Evolutionary conservation across 306 rosid genomes (phyloP).

Genomic region (Quercus wislizeni): DNA sequence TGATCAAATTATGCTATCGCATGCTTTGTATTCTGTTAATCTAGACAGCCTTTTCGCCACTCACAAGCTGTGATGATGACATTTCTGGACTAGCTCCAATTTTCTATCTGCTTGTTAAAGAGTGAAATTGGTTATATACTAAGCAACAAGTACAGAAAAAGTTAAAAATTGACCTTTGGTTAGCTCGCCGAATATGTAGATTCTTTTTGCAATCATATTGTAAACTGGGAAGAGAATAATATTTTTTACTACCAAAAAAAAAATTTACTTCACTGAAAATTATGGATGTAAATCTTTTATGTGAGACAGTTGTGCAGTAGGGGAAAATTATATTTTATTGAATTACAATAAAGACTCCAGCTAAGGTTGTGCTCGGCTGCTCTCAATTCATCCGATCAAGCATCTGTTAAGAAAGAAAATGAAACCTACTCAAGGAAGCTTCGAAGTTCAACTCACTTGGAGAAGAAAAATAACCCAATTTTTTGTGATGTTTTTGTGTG

Average conservation of each 20-base stretch:
- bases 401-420: too few species aligned
- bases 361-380: too few species aligned
- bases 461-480: too few species aligned
- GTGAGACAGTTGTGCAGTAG: too few species aligned
- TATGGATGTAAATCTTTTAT: neutral
- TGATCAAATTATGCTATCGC: neutral
- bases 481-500: too few species aligned
- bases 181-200: neutral
- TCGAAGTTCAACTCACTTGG: too few species aligned
- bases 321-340: too few species aligned
- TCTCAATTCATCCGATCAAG: too few species aligned
- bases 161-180: neutral
- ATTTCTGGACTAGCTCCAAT: constrained; percentile 7
- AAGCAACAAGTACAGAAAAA: neutral
- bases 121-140: neutral
- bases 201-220: neutral
- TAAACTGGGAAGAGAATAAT: neutral
- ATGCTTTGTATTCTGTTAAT: neutral
- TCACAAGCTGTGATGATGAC: neutral
- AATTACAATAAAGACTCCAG: too few species aligned
- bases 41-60: neutral
- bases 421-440: too few species aligned
- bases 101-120: neutral
- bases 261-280: neutral
- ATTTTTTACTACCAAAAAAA: neutral